Conservation (phyloP, 2,329 filamentous ascomycete species). For the Lecanoromycetidae sp. region DNA sequence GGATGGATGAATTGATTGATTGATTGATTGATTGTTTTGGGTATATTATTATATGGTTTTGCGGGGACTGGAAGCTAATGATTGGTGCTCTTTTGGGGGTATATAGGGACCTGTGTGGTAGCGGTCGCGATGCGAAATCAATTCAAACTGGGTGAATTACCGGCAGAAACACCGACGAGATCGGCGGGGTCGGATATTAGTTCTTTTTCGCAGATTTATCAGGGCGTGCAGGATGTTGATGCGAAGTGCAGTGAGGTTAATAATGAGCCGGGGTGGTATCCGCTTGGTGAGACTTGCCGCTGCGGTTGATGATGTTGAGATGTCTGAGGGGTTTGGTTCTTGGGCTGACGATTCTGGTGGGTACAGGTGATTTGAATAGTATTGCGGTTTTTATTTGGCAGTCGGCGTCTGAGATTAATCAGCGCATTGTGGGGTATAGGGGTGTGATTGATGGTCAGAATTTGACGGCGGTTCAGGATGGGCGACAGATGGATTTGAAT, state of each 20-base stretch:
- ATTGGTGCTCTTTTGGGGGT: too few species aligned
- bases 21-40: not conserved
- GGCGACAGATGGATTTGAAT: not conserved
- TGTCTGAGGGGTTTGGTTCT: not conserved
- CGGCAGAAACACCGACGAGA: not conserved
- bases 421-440: constrained; percentile 4
- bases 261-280: constrained; percentile 7
- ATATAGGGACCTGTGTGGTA: constrained; percentile 3
- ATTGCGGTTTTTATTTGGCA: constrained; percentile 13
- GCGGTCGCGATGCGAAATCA: constrained; percentile 7
- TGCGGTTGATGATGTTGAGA: not conserved
- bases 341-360: not conserved
- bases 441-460: constrained; percentile 7
- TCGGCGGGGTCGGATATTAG: constrained; percentile 8
- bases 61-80: too few species aligned
- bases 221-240: not conserved
- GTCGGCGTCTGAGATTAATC: constrained; percentile 6
- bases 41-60: too few species aligned
- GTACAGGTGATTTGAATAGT: constrained; percentile 9
- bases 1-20: too few species aligned
- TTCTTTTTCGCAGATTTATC: constrained; percentile 4
- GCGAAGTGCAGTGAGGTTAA: not conserved
- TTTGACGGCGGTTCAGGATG: not conserved
- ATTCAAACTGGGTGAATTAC: constrained; percentile 6
- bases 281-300: not conserved